phyloP scores from a whole-genome alignment of 176 grass and related monocot genomes.

The Eleusine indica region DNA sequence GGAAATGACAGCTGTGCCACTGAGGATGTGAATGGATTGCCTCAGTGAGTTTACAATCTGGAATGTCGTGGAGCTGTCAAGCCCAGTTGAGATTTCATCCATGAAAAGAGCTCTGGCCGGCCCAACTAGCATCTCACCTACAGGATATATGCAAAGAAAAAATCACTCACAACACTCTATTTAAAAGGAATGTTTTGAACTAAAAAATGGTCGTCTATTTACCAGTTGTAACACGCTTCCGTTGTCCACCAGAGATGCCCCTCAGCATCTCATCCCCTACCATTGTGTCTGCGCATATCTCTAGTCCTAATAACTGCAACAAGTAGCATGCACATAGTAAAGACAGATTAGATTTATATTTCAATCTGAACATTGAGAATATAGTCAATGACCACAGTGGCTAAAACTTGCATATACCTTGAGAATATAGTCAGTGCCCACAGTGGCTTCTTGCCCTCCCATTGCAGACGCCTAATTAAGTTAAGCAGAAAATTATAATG shows the following conservation, averaged over 20 bases:
- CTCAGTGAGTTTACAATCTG: slow-evolving; percentile 93
- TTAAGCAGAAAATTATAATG: slow-evolving; percentile 12
- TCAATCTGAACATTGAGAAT: slow-evolving; percentile 45
- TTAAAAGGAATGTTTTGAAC: slow-evolving; percentile 5
- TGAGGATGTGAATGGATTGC: slow-evolving; percentile 82
- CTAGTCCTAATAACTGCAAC: slow-evolving; percentile 79
- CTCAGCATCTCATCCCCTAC: slow-evolving; percentile 88
- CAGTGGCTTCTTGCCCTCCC: slow-evolving; percentile 56
- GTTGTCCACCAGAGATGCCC: slow-evolving; percentile 90
- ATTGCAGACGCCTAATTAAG: slow-evolving; percentile 51
- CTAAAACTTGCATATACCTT: slow-evolving; percentile 48
- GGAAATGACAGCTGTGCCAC: slow-evolving; percentile 82
- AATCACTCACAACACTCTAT: background rate
- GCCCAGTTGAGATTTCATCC: slow-evolving; percentile 97
- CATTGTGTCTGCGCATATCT: slow-evolving; percentile 89
- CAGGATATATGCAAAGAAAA: slow-evolving; percentile 15
- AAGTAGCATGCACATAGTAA: slow-evolving; percentile 15
- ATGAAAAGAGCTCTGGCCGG: slow-evolving; percentile 84
- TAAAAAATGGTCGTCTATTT: slow-evolving; percentile 23
- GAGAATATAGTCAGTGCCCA: slow-evolving; percentile 66
- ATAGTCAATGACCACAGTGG: slow-evolving; percentile 63
- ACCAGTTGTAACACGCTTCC: slow-evolving; percentile 93
- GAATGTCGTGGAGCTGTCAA: slow-evolving; percentile 96
- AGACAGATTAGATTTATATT: background rate
- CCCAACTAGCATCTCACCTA: slow-evolving; percentile 96